phyloP scores from a whole-genome alignment of 2,329 filamentous ascomycete genomes.

The Rhexocercosporidium sp. region DNA sequence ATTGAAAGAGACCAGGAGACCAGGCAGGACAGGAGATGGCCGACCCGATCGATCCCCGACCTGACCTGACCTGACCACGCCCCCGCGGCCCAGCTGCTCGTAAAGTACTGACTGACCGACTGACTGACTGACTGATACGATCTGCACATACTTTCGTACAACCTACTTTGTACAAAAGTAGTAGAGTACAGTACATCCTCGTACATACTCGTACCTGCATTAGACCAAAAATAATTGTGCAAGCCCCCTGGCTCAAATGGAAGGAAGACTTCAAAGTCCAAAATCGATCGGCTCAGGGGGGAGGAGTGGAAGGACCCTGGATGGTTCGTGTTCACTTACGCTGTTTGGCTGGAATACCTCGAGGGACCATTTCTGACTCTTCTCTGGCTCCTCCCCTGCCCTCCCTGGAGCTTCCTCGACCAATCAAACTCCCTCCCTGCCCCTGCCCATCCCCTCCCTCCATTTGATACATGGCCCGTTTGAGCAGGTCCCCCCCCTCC shows the following conservation, averaged over 20 bases:
- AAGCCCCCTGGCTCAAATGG: background rate
- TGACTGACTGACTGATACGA: too few species aligned
- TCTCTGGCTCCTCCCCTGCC: background rate
- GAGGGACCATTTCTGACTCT: background rate
- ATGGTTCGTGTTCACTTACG: background rate
- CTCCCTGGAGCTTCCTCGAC: background rate
- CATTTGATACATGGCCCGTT: constrained; percentile 3
- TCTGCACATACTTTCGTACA: too few species aligned
- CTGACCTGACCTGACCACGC: too few species aligned
- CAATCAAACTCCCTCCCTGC: background rate
- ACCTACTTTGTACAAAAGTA: too few species aligned
- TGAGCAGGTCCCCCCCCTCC: background rate
- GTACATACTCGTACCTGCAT: too few species aligned
- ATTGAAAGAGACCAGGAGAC: background rate
- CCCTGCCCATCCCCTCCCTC: background rate
- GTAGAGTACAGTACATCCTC: too few species aligned
- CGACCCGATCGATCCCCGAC: too few species aligned
- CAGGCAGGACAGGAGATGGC: background rate
- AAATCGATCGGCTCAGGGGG: background rate
- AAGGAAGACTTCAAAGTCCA: too few species aligned
- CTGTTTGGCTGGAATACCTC: background rate
- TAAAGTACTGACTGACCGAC: too few species aligned
- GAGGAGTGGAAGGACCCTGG: too few species aligned
- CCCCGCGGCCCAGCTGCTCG: background rate
- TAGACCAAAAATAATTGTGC: background rate